These are phyloP conservation scores for Phytopythium boreale DNA, from an alignment of 352 stramenopile species.

Conservation along the genomic window DNA sequence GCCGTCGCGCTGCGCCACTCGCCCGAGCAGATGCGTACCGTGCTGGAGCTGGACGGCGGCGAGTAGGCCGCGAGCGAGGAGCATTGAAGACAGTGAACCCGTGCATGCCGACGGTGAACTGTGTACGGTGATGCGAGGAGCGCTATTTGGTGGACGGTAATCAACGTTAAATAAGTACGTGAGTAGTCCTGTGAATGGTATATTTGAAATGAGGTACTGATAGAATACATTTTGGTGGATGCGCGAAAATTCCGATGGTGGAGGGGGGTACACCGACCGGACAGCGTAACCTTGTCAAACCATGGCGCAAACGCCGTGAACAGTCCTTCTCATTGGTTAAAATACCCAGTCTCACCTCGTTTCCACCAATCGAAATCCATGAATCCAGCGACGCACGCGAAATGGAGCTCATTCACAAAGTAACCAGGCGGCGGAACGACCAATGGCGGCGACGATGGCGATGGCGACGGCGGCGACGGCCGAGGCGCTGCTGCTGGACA, in stretches of 20 bases:
- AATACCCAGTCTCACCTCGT: neutral
- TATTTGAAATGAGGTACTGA: neutral
- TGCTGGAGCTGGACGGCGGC: constrained; percentile 54
- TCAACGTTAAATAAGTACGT: neutral
- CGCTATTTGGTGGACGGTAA: neutral
- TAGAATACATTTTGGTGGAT: neutral
- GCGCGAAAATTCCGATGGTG: neutral
- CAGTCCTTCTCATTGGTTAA: neutral
- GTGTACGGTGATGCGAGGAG: neutral
- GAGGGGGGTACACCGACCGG: neutral
- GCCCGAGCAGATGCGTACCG: constrained; percentile 53
- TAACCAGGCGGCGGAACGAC: neutral
- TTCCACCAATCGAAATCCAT: neutral
- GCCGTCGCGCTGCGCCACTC: constrained; percentile 37
- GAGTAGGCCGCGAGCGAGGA: too few species aligned
- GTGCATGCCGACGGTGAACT: too few species aligned
- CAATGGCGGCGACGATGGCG: constrained; percentile 3
- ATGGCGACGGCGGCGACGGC: constrained; percentile 21
- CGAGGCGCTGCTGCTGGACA: constrained; percentile 92
- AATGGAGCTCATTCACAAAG: neutral
- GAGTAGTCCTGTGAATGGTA: too few species aligned
- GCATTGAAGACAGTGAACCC: too few species aligned
- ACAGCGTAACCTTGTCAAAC: too few species aligned
- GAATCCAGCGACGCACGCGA: neutral
- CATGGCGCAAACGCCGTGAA: neutral